phyloP scores from a whole-genome alignment of 2,329 filamentous ascomycete species.

The Monilinia vaccinii-corymbosi region DNA sequence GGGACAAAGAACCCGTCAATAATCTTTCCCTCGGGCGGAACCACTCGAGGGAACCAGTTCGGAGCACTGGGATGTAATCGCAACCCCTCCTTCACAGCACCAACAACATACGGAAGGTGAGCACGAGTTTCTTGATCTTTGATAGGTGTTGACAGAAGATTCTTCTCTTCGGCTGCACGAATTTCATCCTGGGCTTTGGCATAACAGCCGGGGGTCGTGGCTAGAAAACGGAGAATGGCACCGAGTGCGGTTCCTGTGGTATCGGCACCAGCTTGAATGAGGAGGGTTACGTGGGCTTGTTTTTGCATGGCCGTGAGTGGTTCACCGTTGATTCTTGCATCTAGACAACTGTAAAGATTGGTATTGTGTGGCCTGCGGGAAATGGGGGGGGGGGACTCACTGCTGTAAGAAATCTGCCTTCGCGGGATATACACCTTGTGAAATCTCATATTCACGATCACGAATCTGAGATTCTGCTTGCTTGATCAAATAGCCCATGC shows the following conservation, averaged over 20 bases:
- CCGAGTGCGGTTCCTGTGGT: slow-evolving; percentile 12
- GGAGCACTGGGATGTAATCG: not conserved
- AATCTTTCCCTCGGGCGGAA: not conserved
- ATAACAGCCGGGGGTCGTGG: not conserved
- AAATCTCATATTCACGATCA: not conserved
- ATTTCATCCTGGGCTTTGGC: not conserved
- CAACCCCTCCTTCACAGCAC: not conserved
- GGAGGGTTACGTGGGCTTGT: slow-evolving; percentile 2
- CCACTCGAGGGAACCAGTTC: not conserved
- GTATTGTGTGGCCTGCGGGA: not conserved
- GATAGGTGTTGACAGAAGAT: not conserved
- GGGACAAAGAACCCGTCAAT: not conserved
- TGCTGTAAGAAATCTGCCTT: not conserved
- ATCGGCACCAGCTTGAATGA: slow-evolving; percentile 15
- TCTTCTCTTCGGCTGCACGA: not conserved
- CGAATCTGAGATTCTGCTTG: not conserved
- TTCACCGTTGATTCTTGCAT: slow-evolving; percentile 1
- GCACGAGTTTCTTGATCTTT: not conserved
- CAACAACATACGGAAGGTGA: not conserved
- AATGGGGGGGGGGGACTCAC: not conserved
- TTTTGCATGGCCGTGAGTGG: slow-evolving; percentile 7
- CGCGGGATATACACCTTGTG: not conserved
- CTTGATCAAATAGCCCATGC: not conserved
- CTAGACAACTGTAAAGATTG: not conserved
- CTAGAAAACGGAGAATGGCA: slow-evolving; percentile 1